Evolutionary conservation across 2,329 filamentous ascomycete genomes (phyloP), one percentile per base, ranked within the genome.

Genomic region (Dothiorella sarmentorum): DNA sequence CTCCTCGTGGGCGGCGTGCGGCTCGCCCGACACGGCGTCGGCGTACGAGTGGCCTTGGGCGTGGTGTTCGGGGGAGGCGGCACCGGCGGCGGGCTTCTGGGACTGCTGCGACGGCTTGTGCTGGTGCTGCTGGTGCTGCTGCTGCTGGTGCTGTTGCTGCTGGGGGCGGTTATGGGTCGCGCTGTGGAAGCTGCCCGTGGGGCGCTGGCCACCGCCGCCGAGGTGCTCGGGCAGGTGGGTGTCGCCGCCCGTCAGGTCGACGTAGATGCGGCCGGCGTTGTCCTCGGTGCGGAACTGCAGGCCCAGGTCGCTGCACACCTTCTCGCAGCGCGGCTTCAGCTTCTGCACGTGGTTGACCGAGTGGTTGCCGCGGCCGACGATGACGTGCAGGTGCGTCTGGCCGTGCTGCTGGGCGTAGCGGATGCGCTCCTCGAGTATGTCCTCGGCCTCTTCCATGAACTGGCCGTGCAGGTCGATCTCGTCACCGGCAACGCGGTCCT

Each of bases 341-440:
- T 94, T 97, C 74, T 96, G 91, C 22, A 97, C 82, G 68, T 94
- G 88, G 64, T 86, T 83, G 9, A 76, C 78, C 52, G 86, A 90
- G 76, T 99, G 94, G 72, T 95, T 94, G 3, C 94, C 94, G 75
- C 93, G 96, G 68, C 94, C 94, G 27, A 97, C 93, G 68, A 99
- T 97, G 38, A 96, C 92, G 76, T 96, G 91, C 58, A 99, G 78
- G 76, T 96, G 90, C 18, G 79, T 84, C 76, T 96, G 88, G 0
- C 90, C 90, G 33, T 84, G 82, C 56, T 82, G 73, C 70, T 85
- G 84, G 60, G 91, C 91, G 65, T 89, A 86, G 64, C 85, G 84
- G 69, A 99, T 96, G 64, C 94, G 83, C 74, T 90, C 81, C 76
- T 93, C 90, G 20, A 97, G 79, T 59, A 97, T 94, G 63, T 90